phyloP scores from a whole-genome alignment of 225 moss, liverwort and hornwort species.

The Pseudisothecium myosuroides region DNA sequence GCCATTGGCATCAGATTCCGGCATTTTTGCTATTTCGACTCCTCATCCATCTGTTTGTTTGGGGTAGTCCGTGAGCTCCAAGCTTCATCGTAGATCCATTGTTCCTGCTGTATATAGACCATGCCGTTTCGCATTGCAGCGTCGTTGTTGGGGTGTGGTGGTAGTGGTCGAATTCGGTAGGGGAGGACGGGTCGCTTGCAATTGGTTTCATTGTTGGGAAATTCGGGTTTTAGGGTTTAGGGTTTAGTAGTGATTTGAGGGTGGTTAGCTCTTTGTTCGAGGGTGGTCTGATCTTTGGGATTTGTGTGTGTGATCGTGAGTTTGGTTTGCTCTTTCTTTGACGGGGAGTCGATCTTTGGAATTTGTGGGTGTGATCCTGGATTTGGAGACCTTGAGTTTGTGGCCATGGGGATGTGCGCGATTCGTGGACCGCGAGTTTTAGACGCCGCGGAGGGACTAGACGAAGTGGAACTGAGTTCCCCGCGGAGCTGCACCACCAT shows the following conservation, averaged over 20 bases:
- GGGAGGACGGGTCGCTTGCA: background rate
- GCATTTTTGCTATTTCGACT: background rate
- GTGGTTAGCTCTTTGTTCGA: background rate
- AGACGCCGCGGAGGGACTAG: background rate
- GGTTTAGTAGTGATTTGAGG: background rate
- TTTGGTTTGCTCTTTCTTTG: background rate
- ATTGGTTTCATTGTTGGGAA: background rate
- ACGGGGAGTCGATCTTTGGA: background rate
- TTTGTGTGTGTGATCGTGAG: background rate
- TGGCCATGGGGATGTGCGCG: constrained; percentile 16
- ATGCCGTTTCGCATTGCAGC: background rate
- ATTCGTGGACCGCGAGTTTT: background rate
- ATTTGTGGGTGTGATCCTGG: background rate
- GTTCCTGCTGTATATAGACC: background rate
- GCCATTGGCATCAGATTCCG: background rate
- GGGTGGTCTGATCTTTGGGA: background rate
- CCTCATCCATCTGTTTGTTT: background rate
- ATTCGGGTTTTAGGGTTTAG: background rate
- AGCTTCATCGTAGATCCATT: background rate
- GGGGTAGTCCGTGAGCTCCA: background rate
- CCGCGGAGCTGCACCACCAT: constrained; percentile 10
- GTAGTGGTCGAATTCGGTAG: background rate
- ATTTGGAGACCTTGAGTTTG: background rate
- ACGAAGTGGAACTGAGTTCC: background rate
- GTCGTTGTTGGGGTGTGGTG: background rate